Conservation (phyloP, 2,329 filamentous ascomycete species). For the Ascochyta rabiei region DNA sequence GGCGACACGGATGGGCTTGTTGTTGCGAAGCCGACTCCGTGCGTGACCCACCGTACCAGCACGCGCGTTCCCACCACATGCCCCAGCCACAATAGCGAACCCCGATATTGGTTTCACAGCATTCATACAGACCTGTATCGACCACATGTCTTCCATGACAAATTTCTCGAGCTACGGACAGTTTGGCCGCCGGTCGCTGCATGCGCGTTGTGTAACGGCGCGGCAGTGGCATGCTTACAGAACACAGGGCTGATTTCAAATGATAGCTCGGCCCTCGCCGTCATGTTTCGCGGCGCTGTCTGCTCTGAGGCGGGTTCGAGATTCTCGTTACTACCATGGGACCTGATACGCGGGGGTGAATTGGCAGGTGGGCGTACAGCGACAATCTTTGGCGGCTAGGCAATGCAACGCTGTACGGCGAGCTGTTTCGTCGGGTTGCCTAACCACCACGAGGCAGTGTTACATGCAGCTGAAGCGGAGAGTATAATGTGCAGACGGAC, state of each 20-base stretch:
- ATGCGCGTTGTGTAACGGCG: slow-evolving; percentile 1
- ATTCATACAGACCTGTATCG: neutral
- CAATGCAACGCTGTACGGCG: slow-evolving; percentile 16
- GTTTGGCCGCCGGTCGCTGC: slow-evolving; percentile 7
- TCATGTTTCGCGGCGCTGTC: neutral
- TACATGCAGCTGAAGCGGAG: slow-evolving; percentile 18
- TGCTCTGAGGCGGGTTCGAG: slow-evolving; percentile 6
- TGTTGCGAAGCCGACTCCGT: neutral
- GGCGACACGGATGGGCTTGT: neutral
- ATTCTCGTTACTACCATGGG: neutral
- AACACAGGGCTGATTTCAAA: slow-evolving; percentile 8
- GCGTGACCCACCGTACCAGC: neutral
- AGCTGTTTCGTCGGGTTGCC: neutral
- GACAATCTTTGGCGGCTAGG: slow-evolving; percentile 2
- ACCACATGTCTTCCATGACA: neutral
- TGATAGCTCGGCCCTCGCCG: neutral
- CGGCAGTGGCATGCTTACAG: slow-evolving; percentile 11
- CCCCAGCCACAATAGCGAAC: slow-evolving; percentile 1
- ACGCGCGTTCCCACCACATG: neutral
- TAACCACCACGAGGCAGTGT: neutral
- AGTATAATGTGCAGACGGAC: slow-evolving; percentile 3
- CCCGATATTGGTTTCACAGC: neutral
- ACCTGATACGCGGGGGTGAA: neutral
- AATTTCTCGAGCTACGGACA: neutral
- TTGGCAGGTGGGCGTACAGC: slow-evolving; percentile 14